Conservation (phyloP, 352 stramenopile genomes). For the Phytophthora cactorum region DNA sequence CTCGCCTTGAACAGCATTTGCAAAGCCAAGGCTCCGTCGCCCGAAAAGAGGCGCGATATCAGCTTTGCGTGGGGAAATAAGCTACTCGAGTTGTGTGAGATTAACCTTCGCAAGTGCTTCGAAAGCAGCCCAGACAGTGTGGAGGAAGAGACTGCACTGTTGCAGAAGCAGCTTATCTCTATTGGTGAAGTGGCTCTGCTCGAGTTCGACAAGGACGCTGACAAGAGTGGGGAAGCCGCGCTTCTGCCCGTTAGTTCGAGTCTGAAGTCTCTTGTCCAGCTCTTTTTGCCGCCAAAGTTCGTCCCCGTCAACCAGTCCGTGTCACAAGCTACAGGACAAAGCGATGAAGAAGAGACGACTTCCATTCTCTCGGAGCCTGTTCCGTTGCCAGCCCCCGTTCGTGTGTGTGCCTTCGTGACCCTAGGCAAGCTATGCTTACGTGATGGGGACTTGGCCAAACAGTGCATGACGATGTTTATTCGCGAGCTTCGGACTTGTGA, state of each 20-base stretch:
- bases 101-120: conserved; percentile 66
- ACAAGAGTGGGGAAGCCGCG: conserved; percentile 56
- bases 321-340: conserved; percentile 20
- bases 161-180: conserved; percentile 84
- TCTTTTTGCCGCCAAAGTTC: conserved; percentile 80
- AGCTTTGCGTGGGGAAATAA: conserved; percentile 75
- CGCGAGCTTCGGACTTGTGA: conserved; percentile 90
- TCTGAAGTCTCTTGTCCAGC: conserved; percentile 72
- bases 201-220: conserved; percentile 79
- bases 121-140: conserved; percentile 59
- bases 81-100: conserved; percentile 66
- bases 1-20: conserved; percentile 81
- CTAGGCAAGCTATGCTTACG: conserved; percentile 97
- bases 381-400: conserved; percentile 76
- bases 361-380: conserved; percentile 21
- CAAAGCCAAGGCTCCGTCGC: conserved; percentile 66
- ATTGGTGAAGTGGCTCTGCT: conserved; percentile 83
- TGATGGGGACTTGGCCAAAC: conserved; percentile 93
- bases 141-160: conserved; percentile 53
- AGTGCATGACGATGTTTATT: conserved; percentile 95
- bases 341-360: conserved; percentile 29
- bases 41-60: conserved; percentile 60
- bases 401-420: conserved; percentile 94
- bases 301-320: conserved; percentile 35
- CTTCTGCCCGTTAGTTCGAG: conserved; percentile 58